Evolutionary conservation across 305 asterid species (phyloP).

Genomic region (Fraxinus floribunda): DNA sequence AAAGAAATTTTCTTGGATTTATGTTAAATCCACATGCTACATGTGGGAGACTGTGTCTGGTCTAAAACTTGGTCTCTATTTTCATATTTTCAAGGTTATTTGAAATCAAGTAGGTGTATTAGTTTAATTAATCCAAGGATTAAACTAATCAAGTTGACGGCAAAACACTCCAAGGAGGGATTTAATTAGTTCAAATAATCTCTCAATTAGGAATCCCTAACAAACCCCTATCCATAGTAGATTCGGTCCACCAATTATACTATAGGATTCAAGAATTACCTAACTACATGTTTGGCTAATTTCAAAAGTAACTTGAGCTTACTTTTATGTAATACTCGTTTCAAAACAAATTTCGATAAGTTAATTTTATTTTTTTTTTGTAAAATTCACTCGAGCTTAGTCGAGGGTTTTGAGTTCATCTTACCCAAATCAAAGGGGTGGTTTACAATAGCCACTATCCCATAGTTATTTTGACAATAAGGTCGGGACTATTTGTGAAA

Average conservation of each 20-base stretch:
- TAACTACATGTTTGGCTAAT: background rate
- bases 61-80: slow-evolving; percentile 33
- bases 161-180: slow-evolving; percentile 4
- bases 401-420: background rate
- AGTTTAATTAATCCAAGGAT: slow-evolving; percentile 29
- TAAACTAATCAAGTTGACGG: slow-evolving; percentile 30
- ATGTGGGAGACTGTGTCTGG: slow-evolving; percentile 67
- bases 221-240: background rate
- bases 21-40: slow-evolving; percentile 60
- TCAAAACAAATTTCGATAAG: background rate
- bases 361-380: background rate
- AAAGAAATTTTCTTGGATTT: slow-evolving; percentile 58
- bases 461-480: background rate
- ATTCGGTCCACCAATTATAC: background rate
- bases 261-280: background rate
- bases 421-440: background rate
- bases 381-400: background rate
- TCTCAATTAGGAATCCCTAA: slow-evolving; percentile 12
- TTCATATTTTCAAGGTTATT: slow-evolving; percentile 41
- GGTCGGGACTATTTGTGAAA: background rate
- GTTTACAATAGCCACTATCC: background rate
- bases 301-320: background rate
- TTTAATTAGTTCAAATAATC: slow-evolving; percentile 11
- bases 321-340: background rate
- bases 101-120: slow-evolving; percentile 23